Evolutionary conservation across 306 rosid genomes (phyloP).

Genomic region (Quercus dentata): DNA sequence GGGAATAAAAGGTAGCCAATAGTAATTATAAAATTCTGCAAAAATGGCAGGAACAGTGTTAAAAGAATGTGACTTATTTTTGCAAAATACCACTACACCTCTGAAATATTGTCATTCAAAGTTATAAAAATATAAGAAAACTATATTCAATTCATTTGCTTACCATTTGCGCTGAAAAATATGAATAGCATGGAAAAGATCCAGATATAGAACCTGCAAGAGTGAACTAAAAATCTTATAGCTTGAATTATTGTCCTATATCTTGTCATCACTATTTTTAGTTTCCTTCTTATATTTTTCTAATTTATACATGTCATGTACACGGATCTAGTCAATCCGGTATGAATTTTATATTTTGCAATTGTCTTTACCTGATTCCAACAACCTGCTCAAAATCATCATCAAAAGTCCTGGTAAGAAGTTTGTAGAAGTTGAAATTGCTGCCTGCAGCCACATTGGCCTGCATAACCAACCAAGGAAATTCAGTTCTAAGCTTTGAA

Average conservation of each 20-base stretch:
- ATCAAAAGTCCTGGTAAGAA: constrained; percentile 55
- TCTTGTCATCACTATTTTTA: not conserved
- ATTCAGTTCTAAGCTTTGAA: not conserved
- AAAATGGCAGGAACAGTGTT: not conserved
- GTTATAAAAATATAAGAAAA: not conserved
- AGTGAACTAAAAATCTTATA: constrained; percentile 1
- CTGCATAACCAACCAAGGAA: constrained; percentile 26
- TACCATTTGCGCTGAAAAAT: constrained; percentile 62
- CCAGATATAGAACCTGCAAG: constrained; percentile 66
- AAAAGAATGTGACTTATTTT: not conserved
- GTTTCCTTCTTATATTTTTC: not conserved
- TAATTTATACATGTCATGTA: not conserved
- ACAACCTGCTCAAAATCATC: constrained; percentile 60
- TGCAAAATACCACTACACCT: not conserved
- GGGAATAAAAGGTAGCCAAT: constrained; percentile 74
- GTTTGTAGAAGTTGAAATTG: constrained; percentile 55
- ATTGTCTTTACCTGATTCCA: constrained; percentile 46
- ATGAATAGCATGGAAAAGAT: constrained; percentile 50
- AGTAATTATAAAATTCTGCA: constrained; percentile 64
- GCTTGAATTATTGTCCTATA: not conserved
- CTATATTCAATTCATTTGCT: not conserved
- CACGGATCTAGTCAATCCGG: not conserved
- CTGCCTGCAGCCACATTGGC: constrained; percentile 46
- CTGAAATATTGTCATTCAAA: too few species aligned
- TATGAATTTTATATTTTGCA: constrained; percentile 1